Conservation (phyloP, 1,284 basidiomycete species). For the Ceratobasidium sp. region DNA sequence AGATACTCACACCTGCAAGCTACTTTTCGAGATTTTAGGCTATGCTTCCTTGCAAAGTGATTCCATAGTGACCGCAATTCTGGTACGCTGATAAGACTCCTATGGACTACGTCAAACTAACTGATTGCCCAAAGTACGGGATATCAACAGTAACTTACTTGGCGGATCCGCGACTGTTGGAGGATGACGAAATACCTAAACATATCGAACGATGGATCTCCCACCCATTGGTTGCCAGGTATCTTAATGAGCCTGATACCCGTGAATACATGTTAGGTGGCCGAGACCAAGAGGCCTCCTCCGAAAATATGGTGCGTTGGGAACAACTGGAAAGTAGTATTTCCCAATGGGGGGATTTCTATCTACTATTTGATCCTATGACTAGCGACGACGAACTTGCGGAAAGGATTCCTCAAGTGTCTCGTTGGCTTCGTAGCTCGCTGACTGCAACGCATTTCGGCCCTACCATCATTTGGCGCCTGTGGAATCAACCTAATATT, state of each 20-base stretch:
- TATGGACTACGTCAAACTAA: background rate
- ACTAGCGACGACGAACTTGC: background rate
- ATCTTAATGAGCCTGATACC: constrained; percentile 29
- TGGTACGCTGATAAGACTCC: constrained; percentile 1
- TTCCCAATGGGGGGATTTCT: constrained; percentile 25
- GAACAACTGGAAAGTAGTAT: constrained; percentile 13
- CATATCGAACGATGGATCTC: constrained; percentile 38
- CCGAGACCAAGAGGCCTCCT: constrained; percentile 16
- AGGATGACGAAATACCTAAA: constrained; percentile 17
- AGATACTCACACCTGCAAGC: constrained; percentile 30
- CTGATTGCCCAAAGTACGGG: background rate
- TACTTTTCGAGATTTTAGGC: constrained; percentile 33
- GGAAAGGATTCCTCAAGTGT: constrained; percentile 18
- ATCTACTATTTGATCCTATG: constrained; percentile 5
- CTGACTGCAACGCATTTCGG: constrained; percentile 17
- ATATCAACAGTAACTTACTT: constrained; percentile 31
- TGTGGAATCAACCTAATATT: constrained; percentile 22
- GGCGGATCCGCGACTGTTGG: constrained; percentile 14
- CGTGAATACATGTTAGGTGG: constrained; percentile 26
- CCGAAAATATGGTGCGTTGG: constrained; percentile 33
- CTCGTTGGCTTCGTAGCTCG: constrained; percentile 18
- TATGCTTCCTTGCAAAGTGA: constrained; percentile 37
- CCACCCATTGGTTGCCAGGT: constrained; percentile 29
- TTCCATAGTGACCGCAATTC: constrained; percentile 16
- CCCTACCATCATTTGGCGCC: constrained; percentile 21